Conservation (phyloP, 2,329 filamentous ascomycete genomes). For the Ceratocystis papillata region DNA sequence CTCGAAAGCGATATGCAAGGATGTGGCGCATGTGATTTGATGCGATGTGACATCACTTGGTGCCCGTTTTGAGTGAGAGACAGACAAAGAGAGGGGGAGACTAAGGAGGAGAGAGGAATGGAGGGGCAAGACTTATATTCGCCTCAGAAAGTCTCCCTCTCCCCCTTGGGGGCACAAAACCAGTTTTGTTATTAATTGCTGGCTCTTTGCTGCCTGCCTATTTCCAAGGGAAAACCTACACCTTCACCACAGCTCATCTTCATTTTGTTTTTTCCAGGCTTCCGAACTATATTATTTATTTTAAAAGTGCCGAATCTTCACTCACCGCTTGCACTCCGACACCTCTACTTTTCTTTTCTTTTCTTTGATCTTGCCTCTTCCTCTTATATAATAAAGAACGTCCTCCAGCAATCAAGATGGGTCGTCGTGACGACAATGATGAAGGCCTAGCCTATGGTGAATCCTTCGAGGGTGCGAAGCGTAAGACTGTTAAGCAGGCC, state of each 20-base stretch:
- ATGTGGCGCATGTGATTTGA: slow-evolving; percentile 19
- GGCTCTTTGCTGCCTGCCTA: background rate
- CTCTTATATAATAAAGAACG: no score
- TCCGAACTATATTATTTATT: background rate
- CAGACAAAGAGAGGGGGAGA: background rate
- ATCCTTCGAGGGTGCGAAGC: slow-evolving; percentile 18
- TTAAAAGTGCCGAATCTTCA: background rate
- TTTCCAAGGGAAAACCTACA: background rate
- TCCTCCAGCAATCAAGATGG: slow-evolving; percentile 5
- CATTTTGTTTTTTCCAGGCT: background rate
- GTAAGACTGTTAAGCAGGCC: slow-evolving; percentile 19
- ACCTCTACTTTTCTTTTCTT: slow-evolving; percentile 3
- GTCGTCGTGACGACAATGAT: slow-evolving; percentile 16
- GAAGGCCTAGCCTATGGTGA: slow-evolving; percentile 24
- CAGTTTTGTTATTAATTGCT: background rate
- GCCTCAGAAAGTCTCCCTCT: background rate
- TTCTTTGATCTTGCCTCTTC: background rate
- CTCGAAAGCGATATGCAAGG: slow-evolving; percentile 14
- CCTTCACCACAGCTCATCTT: background rate
- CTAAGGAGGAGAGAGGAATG: background rate
- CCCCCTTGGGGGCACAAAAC: background rate
- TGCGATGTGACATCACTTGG: slow-evolving; percentile 18
- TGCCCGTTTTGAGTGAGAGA: slow-evolving; percentile 11
- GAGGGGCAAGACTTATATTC: background rate
- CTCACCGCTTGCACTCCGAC: background rate